Evolutionary conservation across 768 basidiomycete genomes (phyloP), one percentile per base, ranked within the genome.

Genomic region (Podaxis carcinomalis): DNA sequence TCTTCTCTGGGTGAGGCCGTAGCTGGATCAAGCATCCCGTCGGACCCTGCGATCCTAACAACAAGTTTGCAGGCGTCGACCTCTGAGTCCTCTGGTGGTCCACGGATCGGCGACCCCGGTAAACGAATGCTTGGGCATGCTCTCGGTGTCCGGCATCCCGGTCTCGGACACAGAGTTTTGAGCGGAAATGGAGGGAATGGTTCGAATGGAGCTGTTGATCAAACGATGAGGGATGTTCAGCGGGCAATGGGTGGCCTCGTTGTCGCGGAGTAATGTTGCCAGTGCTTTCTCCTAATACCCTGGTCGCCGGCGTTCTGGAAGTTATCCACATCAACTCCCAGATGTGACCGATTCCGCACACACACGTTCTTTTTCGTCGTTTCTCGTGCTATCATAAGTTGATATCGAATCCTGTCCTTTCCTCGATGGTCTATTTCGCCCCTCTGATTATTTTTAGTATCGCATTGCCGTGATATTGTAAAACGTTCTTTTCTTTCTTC

Each of bases 111-210:
- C 37, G 90, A 94, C 72, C 90, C 92, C 35, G 92, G 90, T 42
- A 92, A 91, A 77, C 80, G 92, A 68, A 94, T 94, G 92, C 80
- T 94, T 23, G 93, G 91, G 44, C 88, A 88, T 57, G 92, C 92
- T 35, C 77, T 94, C 59, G 93, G 92, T 49, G 82, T 93, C 62
- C 82, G 92, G 74, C 91, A 92, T 73, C 92, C 92, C 32, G 80
- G 81, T 40, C 76, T 92, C 61, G 83, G 81, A 21, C 85, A 87
- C 39, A 82, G 90, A 64, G 70, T 84, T 55, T 71, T 88, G 65
- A 80, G 76, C 51, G 73, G 73, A 23, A 71, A 67, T 61, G 71
- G 71, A 32, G 66, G 72, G 9, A 75, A 77, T 46, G 69, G 73
- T n/a, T 75, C 73, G 62, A 73, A 79, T 62, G 73, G 57, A 23